Evolutionary conservation across 2,329 filamentous ascomycete species (phyloP), one percentile per base, ranked within the genome.

Genomic region (Pseudopyrenochaeta lycopersici): DNA sequence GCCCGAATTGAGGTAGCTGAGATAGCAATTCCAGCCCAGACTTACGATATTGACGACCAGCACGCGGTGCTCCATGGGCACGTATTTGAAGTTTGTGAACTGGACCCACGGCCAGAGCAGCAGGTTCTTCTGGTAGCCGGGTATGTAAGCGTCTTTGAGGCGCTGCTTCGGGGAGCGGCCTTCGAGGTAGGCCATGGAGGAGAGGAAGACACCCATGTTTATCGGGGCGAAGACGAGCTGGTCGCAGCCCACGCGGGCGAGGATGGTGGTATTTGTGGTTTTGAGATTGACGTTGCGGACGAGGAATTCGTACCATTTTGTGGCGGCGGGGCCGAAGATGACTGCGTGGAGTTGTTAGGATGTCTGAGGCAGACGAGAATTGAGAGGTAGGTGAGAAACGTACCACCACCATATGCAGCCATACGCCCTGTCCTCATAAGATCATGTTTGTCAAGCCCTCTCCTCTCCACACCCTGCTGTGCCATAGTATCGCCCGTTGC

Each of bases 401-500:
- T 78, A 90, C 88, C 81, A 61, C 90, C 90, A 60, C 91, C 91
- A 73, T 95, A 95, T 54, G 89, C 78, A 38, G 87, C 87, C 91
- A 96, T 95, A 66, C 91, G 88, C 10, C 83, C 88, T 27, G 90
- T 93, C 47, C 91, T 85, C 23, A 80, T 79, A 32, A 87, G 68
- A 66, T 91, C 78, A 75, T 99, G 94, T 62, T 90, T 89, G 64
- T 88, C 79, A 21, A 90, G 63, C 15, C 92, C 93, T 69, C 84
- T 88, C 76, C 87, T 88, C 79, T 98, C 94, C 54, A 99, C 90
- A 31, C 87, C 82, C 79, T 98, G 94, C 78, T 99, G 95, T 32
- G 95, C 92, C 63, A 96, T 88, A 56, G 90, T 83, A 79, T 99
- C 95, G 68, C 95, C 95, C 12, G 92, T 91, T 53, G 90, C 93